Evolutionary conservation across 176 grass and related monocot species (phyloP).

Genomic region (Paspalum vaginatum): DNA sequence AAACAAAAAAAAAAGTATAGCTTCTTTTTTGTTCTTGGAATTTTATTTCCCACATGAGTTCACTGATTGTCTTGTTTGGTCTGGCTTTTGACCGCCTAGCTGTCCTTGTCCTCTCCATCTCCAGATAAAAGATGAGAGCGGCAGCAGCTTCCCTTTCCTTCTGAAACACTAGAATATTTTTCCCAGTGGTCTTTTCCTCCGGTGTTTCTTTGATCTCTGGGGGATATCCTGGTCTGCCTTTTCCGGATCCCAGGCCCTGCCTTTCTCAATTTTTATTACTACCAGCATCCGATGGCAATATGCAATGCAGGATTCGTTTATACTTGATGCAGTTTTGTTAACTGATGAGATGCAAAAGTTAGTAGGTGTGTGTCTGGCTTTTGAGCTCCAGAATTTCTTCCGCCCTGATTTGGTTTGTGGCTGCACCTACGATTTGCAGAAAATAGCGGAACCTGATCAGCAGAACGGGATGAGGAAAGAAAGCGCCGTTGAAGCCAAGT

Average conservation of each 20-base stretch:
- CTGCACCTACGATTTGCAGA: constrained; percentile 21
- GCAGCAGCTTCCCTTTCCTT: background rate
- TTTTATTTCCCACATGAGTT: background rate
- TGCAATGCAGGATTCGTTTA: background rate
- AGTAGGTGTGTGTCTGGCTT: constrained; percentile 32
- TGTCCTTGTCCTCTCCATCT: constrained; percentile 25
- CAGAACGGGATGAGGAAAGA: constrained; percentile 1
- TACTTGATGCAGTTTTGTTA: background rate
- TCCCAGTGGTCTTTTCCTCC: background rate
- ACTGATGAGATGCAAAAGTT: background rate
- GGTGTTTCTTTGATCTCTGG: constrained; percentile 12
- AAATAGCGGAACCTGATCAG: constrained; percentile 26
- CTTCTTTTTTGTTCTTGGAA: background rate
- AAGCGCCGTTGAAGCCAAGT: constrained; percentile 20
- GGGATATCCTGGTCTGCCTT: constrained; percentile 51
- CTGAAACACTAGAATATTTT: background rate
- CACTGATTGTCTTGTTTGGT: constrained; percentile 47
- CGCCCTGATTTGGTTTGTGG: background rate
- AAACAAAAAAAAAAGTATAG: background rate
- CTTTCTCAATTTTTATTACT: background rate
- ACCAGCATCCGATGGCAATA: background rate
- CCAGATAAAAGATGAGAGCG: constrained; percentile 33
- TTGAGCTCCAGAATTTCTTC: constrained; percentile 28
- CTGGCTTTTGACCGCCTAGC: constrained; percentile 42
- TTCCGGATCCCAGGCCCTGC: constrained; percentile 17